These are phyloP conservation scores for Leishmania gerbilli DNA, from an alignment of 208 protist genomes.

Conservation along the genomic window DNA sequence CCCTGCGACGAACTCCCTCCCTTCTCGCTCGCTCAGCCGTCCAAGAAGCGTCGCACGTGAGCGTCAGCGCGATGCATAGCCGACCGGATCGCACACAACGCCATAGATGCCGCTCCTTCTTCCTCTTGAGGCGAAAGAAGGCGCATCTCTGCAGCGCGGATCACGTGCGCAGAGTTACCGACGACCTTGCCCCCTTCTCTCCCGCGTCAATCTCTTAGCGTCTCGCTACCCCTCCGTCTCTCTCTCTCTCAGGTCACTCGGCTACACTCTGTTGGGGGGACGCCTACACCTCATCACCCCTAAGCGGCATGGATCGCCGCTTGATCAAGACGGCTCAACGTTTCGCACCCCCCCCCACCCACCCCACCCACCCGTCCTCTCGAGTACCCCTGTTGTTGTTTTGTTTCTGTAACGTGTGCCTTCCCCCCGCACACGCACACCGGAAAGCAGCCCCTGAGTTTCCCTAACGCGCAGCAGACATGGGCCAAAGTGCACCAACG, in stretches of 20 bases:
- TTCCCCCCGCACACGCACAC: background rate
- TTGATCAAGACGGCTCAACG: background rate
- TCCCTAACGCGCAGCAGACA: background rate
- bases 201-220: background rate
- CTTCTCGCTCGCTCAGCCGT: background rate
- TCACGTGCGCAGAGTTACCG: background rate
- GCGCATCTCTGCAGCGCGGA: background rate
- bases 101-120: background rate
- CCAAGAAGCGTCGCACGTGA: background rate
- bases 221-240: background rate
- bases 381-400: background rate
- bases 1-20: background rate
- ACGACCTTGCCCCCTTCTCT: background rate
- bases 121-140: too few species aligned
- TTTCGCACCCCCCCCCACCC: background rate
- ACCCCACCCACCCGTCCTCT: background rate
- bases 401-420: background rate
- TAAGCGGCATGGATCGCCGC: background rate
- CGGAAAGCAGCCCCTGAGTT: background rate
- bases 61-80: background rate
- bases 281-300: background rate
- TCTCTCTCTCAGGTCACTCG: background rate
- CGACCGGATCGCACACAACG: background rate
- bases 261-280: background rate
- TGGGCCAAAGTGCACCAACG: conserved; percentile 10